Evolutionary conservation across 805 yeast genomes (phyloP).

Genomic region (Wickerhamiella brachini): DNA sequence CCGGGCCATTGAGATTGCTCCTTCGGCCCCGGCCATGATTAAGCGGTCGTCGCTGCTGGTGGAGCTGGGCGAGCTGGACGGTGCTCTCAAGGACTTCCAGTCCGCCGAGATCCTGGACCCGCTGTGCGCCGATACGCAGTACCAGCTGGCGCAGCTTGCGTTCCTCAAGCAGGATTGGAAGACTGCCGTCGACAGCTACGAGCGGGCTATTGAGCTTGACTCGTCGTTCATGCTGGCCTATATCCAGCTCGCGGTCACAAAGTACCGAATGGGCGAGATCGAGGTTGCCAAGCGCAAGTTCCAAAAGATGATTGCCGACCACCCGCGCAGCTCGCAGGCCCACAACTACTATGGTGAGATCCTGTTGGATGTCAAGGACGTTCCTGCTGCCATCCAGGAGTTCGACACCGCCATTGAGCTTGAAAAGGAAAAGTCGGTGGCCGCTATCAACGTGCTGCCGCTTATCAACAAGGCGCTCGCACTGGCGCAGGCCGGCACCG

Average conservation of each 20-base stretch:
- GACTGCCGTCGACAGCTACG: constrained; percentile 61
- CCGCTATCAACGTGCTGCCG: constrained; percentile 79
- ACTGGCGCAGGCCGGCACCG: constrained; percentile 19
- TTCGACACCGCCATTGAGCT: constrained; percentile 77
- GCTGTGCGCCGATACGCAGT: constrained; percentile 66
- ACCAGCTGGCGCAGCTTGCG: constrained; percentile 87
- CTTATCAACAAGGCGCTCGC: constrained; percentile 77
- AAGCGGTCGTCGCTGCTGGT: constrained; percentile 72
- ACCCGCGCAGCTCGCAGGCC: constrained; percentile 81
- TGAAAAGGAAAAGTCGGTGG: constrained; percentile 42
- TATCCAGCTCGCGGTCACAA: constrained; percentile 85
- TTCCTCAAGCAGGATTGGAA: constrained; percentile 65
- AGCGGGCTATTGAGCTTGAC: constrained; percentile 60
- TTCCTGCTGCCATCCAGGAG: constrained; percentile 59
- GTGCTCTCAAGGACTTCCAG: constrained; percentile 53
- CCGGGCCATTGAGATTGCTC: constrained; percentile 48
- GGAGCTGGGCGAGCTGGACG: constrained; percentile 53
- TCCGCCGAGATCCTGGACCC: constrained; percentile 58
- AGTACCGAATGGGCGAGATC: constrained; percentile 58
- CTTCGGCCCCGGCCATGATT: constrained; percentile 66
- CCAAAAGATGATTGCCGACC: constrained; percentile 37
- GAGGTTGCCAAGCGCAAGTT: constrained; percentile 52
- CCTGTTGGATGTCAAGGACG: constrained; percentile 65
- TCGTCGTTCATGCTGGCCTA: constrained; percentile 68
- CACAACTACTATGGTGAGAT: constrained; percentile 95